Percentiles rank a stretch among this genome's conserved stretches.
Evolutionary conservation across 2,329 filamentous ascomycete genomes (phyloP).

Genomic region (Botrytis deweyae): DNA sequence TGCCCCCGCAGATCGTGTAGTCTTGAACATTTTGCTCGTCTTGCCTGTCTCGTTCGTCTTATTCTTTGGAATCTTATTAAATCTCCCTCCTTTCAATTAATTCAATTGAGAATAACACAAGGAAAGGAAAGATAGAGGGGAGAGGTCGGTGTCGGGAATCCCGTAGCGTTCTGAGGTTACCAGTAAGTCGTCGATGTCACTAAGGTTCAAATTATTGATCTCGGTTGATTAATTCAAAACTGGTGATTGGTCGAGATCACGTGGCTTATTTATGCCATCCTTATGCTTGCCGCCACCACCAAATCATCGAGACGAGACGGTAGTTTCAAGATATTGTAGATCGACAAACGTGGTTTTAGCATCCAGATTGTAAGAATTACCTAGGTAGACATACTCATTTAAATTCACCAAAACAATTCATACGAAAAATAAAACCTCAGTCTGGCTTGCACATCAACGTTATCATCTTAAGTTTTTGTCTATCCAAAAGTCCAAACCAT

Average conservation of each 20-base stretch:
- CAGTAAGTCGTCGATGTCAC: constrained; percentile 19
- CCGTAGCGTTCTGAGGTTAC: constrained; percentile 6
- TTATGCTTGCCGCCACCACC: constrained; percentile 3
- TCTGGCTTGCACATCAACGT: background rate
- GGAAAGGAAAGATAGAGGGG: background rate
- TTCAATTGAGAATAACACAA: constrained; percentile 1
- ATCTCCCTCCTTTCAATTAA: background rate
- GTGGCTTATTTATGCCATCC: background rate
- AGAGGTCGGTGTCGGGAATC: background rate
- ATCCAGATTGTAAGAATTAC: background rate
- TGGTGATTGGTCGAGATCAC: constrained; percentile 20
- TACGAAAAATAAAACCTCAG: background rate
- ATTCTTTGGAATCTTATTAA: background rate
- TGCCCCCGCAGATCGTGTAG: constrained; percentile 44
- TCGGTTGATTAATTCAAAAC: constrained; percentile 22
- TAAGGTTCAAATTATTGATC: constrained; percentile 10
- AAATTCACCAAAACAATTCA: background rate
- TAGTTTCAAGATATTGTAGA: background rate
- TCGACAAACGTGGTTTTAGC: background rate
- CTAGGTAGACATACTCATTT: background rate
- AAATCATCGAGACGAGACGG: background rate
- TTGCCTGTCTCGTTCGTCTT: background rate
- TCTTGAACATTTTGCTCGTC: constrained; percentile 43
- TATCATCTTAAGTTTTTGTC: constrained; percentile 3
- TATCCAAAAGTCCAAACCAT: constrained; percentile 18